phyloP scores from a whole-genome alignment of 73 alveolate genomes.

The Paramecium caudatum region DNA sequence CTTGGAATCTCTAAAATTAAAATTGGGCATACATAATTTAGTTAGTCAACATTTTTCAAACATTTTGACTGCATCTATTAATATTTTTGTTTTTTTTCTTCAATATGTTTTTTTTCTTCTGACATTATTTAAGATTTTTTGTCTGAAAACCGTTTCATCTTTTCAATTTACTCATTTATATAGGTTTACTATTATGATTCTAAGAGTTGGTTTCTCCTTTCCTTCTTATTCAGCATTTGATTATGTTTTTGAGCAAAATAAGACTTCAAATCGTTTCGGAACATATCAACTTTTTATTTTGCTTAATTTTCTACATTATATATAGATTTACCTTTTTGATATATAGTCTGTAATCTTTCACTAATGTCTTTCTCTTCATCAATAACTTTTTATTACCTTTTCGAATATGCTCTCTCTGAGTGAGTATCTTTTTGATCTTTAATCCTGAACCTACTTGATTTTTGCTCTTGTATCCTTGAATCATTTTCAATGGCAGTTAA shows the following conservation, averaged over 20 bases:
- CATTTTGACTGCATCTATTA: neutral
- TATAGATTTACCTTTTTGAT: neutral
- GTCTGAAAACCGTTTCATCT: neutral
- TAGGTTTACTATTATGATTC: neutral
- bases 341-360: neutral
- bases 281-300: neutral
- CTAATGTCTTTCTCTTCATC: neutral
- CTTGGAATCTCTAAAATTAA: neutral
- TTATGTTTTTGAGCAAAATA: neutral
- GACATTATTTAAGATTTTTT: neutral
- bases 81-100: slow-evolving; percentile 7
- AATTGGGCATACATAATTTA: neutral
- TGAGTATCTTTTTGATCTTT: neutral
- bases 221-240: neutral
- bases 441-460: neutral
- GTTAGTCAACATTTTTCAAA: neutral
- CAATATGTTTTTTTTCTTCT: neutral
- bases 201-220: neutral
- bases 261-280: neutral
- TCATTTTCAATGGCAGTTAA: neutral
- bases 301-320: neutral
- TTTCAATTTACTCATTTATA: neutral
- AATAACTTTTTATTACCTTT: neutral
- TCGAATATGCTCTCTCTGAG: neutral
- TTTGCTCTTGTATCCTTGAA: neutral